Conservation (phyloP, 495 filamentous ascomycete species). For the Tetracladium setigerum region DNA sequence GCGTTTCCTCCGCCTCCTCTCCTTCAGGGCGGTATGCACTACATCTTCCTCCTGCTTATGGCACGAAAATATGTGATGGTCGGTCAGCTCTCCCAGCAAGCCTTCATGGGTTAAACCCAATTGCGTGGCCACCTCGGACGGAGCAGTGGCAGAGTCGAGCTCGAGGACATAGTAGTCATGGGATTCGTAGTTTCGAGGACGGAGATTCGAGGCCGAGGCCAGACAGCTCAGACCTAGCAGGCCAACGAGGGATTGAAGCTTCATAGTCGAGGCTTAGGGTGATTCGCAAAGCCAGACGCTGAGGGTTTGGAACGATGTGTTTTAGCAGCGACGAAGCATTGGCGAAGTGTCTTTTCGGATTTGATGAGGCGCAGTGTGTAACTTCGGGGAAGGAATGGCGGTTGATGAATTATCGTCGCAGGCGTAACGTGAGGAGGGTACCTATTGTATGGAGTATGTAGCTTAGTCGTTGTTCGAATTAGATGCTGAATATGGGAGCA, state of each 20-base stretch:
- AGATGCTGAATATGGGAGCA: too few relatives aligned
- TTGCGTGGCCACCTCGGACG: slow-evolving; percentile 60
- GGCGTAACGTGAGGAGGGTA: too few relatives aligned
- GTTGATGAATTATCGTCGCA: too few relatives aligned
- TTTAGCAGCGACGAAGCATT: too few relatives aligned
- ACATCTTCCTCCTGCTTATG: slow-evolving; percentile 45
- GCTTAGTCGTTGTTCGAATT: too few relatives aligned
- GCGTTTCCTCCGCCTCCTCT: slow-evolving; percentile 52
- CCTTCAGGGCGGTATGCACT: slow-evolving; percentile 31
- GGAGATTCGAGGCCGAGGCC: slow-evolving; percentile 36
- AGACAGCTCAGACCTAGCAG: slow-evolving; percentile 34
- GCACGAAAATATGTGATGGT: slow-evolving; percentile 81
- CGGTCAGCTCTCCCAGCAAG: slow-evolving; percentile 65
- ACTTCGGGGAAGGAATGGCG: too few relatives aligned
- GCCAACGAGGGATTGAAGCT: slow-evolving; percentile 17
- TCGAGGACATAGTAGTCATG: slow-evolving; percentile 69
- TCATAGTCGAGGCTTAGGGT: slow-evolving; percentile 6
- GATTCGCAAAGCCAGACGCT: too few relatives aligned
- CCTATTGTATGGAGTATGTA: too few relatives aligned
- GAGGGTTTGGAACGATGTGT: too few relatives aligned
- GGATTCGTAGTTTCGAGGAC: slow-evolving; percentile 34
- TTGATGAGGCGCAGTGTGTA: too few relatives aligned
- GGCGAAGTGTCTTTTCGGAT: too few relatives aligned
- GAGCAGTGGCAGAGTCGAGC: slow-evolving; percentile 44
- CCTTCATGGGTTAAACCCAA: slow-evolving; percentile 81